Conservation (phyloP, 2,329 filamentous ascomycete species). For the Periconia macrospinosa region DNA sequence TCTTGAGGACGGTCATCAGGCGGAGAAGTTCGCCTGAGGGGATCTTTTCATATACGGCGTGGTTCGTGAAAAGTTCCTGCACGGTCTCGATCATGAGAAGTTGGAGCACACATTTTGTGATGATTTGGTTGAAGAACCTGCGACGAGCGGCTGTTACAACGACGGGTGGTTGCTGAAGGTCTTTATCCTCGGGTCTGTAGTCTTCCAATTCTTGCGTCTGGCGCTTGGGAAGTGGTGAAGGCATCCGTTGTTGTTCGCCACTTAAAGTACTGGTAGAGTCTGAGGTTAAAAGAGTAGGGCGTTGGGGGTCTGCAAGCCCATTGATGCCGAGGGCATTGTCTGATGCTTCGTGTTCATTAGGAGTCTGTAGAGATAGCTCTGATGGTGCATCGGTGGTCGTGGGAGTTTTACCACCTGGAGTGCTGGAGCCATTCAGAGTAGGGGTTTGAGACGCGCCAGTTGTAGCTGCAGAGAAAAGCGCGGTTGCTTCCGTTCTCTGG, state of each 20-base stretch:
- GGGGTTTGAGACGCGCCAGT: conserved; percentile 40
- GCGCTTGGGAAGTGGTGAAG: conserved; percentile 37
- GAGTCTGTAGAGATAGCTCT: conserved; percentile 38
- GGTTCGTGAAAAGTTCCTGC: conserved; percentile 97
- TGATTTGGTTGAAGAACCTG: conserved; percentile 98
- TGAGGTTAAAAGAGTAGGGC: conserved; percentile 33
- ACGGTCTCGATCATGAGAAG: conserved; percentile 99
- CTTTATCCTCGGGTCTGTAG: conserved; percentile 69
- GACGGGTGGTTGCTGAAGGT: conserved; percentile 81
- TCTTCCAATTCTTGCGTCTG: conserved; percentile 69
- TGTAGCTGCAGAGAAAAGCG: conserved; percentile 84
- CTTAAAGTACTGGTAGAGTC: conserved; percentile 25
- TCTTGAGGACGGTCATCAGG: conserved; percentile 92
- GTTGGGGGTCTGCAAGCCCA: conserved; percentile 33
- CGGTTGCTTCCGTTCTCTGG: conserved; percentile 88
- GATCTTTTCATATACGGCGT: conserved; percentile 90
- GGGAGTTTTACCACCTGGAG: conserved; percentile 43
- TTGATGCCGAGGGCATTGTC: conserved; percentile 52
- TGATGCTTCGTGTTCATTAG: conserved; percentile 25
- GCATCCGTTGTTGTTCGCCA: conserved; percentile 31
- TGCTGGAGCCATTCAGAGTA: conserved; percentile 42
- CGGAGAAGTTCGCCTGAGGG: conserved; percentile 86
- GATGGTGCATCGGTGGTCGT: conserved; percentile 28
- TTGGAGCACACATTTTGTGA: conserved; percentile 96
- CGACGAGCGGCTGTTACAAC: conserved; percentile 91